Conservation (phyloP, 371 early-diverging fungal genomes). For the Mycotypha africana region DNA sequence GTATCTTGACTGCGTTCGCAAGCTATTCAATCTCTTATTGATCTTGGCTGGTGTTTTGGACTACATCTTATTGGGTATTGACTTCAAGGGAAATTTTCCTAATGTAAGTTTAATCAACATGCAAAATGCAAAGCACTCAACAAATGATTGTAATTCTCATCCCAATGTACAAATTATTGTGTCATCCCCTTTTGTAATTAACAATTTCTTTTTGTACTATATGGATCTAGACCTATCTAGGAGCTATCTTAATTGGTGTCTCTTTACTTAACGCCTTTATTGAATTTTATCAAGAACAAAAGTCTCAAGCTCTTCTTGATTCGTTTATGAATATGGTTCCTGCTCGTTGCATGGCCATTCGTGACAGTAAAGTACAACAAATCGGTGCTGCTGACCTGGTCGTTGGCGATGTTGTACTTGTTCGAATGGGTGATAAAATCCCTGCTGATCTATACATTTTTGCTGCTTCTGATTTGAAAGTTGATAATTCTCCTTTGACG, state of each 20-base stretch:
- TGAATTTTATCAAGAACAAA: conserved; percentile 89
- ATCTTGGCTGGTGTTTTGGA: conserved; percentile 77
- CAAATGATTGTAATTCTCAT: no score
- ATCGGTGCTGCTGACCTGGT: conserved; percentile 72
- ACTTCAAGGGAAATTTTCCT: conserved; percentile 57
- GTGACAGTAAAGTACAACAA: conserved; percentile 63
- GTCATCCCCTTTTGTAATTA: no score
- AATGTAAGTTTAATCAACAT: conserved; percentile 56
- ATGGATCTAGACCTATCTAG: conserved; percentile 72
- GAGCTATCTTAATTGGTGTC: conserved; percentile 82
- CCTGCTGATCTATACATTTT: conserved; percentile 88
- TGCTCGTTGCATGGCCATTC: conserved; percentile 67
- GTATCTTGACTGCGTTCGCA: conserved; percentile 67
- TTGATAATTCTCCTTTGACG: conserved; percentile 95
- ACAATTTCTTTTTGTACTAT: no score
- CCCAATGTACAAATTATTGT: no score
- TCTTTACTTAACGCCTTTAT: conserved; percentile 87
- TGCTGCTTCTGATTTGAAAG: conserved; percentile 77
- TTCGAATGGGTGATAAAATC: conserved; percentile 90
- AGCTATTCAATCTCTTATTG: conserved; percentile 84
- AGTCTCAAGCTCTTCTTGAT: conserved; percentile 77
- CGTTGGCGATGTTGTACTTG: conserved; percentile 81
- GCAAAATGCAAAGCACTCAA: no score
- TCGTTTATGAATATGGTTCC: conserved; percentile 93
- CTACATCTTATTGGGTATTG: conserved; percentile 74